Conservation (phyloP, 2,329 filamentous ascomycete genomes). For the Aureobasidium uvarum region DNA sequence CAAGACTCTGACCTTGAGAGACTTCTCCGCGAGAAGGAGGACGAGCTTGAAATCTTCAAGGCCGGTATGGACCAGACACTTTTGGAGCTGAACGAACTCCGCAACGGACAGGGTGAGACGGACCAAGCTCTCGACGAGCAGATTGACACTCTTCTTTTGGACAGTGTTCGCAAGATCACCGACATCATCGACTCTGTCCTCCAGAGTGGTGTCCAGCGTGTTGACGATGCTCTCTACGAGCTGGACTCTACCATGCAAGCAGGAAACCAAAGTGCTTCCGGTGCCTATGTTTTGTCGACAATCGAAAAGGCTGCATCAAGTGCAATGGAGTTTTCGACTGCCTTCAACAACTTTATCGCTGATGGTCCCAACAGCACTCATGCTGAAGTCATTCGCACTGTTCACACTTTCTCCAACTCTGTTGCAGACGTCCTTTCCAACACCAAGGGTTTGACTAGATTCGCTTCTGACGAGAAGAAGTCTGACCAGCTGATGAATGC, state of each 20-base stretch:
- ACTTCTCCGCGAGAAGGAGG: conserved; percentile 87
- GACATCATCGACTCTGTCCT: conserved; percentile 97
- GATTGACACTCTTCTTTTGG: conserved; percentile 82
- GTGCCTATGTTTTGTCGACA: conserved; percentile 90
- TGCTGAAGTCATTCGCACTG: conserved; percentile 86
- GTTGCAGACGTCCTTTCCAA: conserved; percentile 94
- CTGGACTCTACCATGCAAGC: conserved; percentile 97
- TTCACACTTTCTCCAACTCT: conserved; percentile 85
- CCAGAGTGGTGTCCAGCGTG: conserved; percentile 85
- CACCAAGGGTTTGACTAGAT: conserved; percentile 88
- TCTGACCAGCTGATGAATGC: conserved; percentile 79
- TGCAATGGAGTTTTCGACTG: conserved; percentile 94
- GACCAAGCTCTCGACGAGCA: conserved; percentile 84
- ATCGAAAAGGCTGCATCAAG: conserved; percentile 94
- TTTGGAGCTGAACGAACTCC: conserved; percentile 86
- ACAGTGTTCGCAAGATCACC: conserved; percentile 89
- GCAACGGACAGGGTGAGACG: conserved; percentile 58
- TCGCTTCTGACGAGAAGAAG: conserved; percentile 95
- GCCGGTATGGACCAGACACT: conserved; percentile 96
- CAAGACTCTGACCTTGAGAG: conserved; percentile 83
- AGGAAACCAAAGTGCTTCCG: conserved; percentile 96
- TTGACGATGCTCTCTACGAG: conserved; percentile 96
- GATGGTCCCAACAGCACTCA: conserved; percentile 91
- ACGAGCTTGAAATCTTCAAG: conserved; percentile 97
- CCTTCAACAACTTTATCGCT: conserved; percentile 98